Percentiles rank a stretch among this genome's conserved stretches.
phyloP scores from a whole-genome alignment of 441 rosid species.

The Gossypium gossypioides region DNA sequence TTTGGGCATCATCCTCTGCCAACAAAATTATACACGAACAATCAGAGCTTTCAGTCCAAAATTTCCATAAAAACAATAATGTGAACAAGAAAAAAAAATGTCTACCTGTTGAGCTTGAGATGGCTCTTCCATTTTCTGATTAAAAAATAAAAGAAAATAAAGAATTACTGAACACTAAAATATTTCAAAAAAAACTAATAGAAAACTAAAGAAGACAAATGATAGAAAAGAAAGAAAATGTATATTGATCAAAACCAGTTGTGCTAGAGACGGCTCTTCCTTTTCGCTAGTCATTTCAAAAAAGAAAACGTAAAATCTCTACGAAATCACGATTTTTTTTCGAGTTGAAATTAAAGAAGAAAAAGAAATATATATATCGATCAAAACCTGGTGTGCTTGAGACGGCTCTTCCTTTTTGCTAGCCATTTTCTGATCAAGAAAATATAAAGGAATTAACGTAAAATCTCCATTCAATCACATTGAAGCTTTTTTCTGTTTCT shows the following conservation, averaged over 20 bases:
- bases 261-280: background rate
- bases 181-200: background rate
- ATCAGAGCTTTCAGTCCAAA: background rate
- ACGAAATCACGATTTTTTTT: background rate
- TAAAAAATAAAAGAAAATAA: background rate
- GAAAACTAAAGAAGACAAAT: background rate
- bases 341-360: background rate
- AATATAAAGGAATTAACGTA: background rate
- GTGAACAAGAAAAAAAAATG: background rate
- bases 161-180: background rate
- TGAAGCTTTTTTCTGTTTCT: background rate
- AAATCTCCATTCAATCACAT: background rate
- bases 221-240: background rate
- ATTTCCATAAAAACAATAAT: background rate
- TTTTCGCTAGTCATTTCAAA: constrained; percentile 16
- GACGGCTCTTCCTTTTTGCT: constrained; percentile 3
- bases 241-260: background rate
- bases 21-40: background rate
- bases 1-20: background rate
- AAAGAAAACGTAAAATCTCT: background rate
- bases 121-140: constrained; percentile 6
- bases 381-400: background rate
- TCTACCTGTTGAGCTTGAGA: constrained; percentile 4
- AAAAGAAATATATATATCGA: background rate
- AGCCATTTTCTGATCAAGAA: background rate